Base-by-base conservation (phyloP, 306 rosid species). In the Casuarina glauca region DNA sequence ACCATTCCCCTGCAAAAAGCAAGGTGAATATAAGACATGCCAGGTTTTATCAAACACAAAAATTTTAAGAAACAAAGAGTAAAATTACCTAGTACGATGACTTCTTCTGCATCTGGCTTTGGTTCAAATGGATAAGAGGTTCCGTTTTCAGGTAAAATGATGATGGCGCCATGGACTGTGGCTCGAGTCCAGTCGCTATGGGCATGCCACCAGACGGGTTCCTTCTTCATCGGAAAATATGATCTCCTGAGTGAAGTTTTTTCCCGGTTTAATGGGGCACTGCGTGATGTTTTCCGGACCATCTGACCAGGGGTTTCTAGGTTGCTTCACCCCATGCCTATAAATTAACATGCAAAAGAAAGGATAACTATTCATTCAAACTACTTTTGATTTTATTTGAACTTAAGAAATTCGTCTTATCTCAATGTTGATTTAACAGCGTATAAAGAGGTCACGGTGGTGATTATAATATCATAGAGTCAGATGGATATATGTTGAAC, bases 1-100 rank as follows among this genome's bases (percentile, higher is more conserved):
- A 80, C 84, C 87, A 83, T 2, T 73, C 74, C 9, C 9, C 86
- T 75, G 48, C 4, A 36, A 4, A 26, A 10, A 48, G 13, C 51
- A 48, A 9, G 51, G 51, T 48, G 51, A 9, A 48, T 26, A 26
- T 26, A 26, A 26, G 32, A 26, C 32, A 26, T 26, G 32, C 32
- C 32, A 26, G 32, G 0, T 26, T 26, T 26, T 26, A 26, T 26
- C 32, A 26, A 26, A 26, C 32, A 26, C 32, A 26, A 26, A 26
- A 26, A 0, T 26, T 26, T 26, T 26, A 26, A 26, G 8, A 45
- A 45, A 44, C 48, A 44, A 4, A 44, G 32, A 44, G 48, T 44
- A 44, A 44, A 44, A 44, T 48, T 58, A 63, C 69, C 69, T 36
- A 39, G 69, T 13, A 63, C 10, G 6, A 63, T 15, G 2, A 41